Evolutionary conservation across 208 protist genomes (phyloP), one percentile per base, ranked within the genome.

Genomic region (Trichomonas tenax): DNA sequence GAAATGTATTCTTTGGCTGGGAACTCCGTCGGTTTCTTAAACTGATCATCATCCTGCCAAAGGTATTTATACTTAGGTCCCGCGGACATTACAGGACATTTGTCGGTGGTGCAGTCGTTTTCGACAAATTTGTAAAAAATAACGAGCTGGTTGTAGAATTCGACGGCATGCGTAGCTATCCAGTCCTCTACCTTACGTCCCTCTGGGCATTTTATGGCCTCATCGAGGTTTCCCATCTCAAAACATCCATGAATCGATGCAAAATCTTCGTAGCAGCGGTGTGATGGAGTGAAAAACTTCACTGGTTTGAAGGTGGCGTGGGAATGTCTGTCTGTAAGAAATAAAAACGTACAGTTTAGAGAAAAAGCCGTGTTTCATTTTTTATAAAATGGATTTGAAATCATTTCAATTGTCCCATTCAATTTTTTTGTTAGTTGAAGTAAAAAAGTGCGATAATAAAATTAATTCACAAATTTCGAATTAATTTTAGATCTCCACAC

Each of bases 111-210:
- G 98, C 99, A 99, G 96, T 99, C 99, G 97, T 99, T 98, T 41
- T 98, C 99, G 48, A 99, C 98, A 0, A 98, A 99, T 95, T 99
- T 99, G 96, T 99, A 99, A 38, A 99, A 97, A 81, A 99, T 98
- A 96, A 99, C 99, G 14, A 99, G 99, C 96, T 99, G 99, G 98
- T 99, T 99, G 98, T 99, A 99, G 96, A 99, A 99, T 96, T 99
- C 99, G 9, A 99, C 98, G 2, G 98, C 97, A 97, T 99, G 98
- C 11, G 99, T 98, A 2, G 98, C 99, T 26, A 99, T 97, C 99
- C 99, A 99, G 96, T 99, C 98, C 96, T 99, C 98, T 36, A 98
- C 81, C 96, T 99, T 98, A 81, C 99, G 99, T 21, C 98, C 98
- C 26, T 93, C 44, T 38, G 96, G 96, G 31, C 96, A 90, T 36